Base-by-base conservation (phyloP, 495 filamentous ascomycete species). In the Baudoinia panamericana region DNA sequence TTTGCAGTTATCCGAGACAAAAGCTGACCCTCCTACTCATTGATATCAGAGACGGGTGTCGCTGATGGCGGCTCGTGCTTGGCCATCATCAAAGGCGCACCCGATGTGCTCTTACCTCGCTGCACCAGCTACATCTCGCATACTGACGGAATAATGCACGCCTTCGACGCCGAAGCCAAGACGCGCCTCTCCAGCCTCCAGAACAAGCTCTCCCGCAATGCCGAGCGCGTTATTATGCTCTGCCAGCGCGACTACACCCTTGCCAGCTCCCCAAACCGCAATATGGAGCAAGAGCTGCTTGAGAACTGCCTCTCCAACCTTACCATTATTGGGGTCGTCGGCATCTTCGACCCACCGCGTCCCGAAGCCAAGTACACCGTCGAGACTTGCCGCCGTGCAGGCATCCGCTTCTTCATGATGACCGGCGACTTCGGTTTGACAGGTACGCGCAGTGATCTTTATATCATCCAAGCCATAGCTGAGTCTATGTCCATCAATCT, bases 371-470 rank as follows among this genome's bases (percentile, higher is more conserved):
- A 55, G 10, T 39, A 50, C 16, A 56, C 57, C 0, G 56, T 63
- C 18, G 48, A 42, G n/a, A 21, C 39, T 1, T 60, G 56, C 30
- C 55, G 59, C n/a, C 39, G 46, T 22, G 60, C 60, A 36, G 59
- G 60, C n/a, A 56, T 58, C 30, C 45, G 66, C 1, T 67, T 73
- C 40, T 66, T 67, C 51, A 73, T 73, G 69, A 67, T 73, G 16
- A 54, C 51, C 17, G 48, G 51, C 2, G 51, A 54, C 30, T 52
- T 48, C 34, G 45, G 35, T 8, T 34, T 60, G 11, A 63, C 60
- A 22, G 60, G 53, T 25, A n/a, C n/a, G n/a, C n/a, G n/a, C n/a
- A n/a, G n/a, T n/a, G n/a, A n/a, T n/a, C n/a, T n/a, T n/a, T n/a
- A n/a, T n/a, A n/a, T n/a, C n/a, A n/a, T n/a, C n/a, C n/a, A n/a